phyloP scores from a whole-genome alignment of 2,329 filamentous ascomycete species.

The Talaromyces sp. region DNA sequence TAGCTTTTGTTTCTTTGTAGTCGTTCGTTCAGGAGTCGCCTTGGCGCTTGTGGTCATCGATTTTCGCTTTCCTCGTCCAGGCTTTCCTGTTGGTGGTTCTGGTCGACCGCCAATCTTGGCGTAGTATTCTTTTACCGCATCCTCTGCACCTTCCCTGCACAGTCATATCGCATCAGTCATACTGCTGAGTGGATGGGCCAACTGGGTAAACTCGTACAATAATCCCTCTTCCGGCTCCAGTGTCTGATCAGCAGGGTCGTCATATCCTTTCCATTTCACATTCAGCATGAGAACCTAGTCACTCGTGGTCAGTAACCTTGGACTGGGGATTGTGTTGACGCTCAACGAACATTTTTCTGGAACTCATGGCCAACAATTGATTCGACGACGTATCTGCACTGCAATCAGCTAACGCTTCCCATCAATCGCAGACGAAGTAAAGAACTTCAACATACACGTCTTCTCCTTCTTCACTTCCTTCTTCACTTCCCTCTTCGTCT shows the following conservation, averaged over 20 bases:
- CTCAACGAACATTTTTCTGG: slow-evolving; percentile 29
- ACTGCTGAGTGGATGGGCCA: neutral
- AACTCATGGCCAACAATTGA: slow-evolving; percentile 36
- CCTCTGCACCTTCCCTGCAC: slow-evolving; percentile 35
- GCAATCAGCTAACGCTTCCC: neutral
- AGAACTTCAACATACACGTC: slow-evolving; percentile 11
- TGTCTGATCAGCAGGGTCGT: slow-evolving; percentile 40
- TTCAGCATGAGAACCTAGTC: slow-evolving; percentile 35
- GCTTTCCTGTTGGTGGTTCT: slow-evolving; percentile 22
- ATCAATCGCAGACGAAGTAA: neutral
- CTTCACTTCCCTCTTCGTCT: slow-evolving; percentile 23
- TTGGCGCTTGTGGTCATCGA: slow-evolving; percentile 28
- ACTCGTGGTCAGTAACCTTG: slow-evolving; percentile 2
- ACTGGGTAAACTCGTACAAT: slow-evolving; percentile 26
- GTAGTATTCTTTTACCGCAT: slow-evolving; percentile 40
- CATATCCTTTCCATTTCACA: slow-evolving; percentile 47
- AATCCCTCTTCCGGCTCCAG: slow-evolving; percentile 44
- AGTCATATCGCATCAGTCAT: slow-evolving; percentile 16
- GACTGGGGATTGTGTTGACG: neutral
- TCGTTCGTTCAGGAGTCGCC: slow-evolving; percentile 19
- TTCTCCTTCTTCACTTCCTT: slow-evolving; percentile 24
- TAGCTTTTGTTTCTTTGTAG: slow-evolving; percentile 27
- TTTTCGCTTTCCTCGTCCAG: slow-evolving; percentile 29
- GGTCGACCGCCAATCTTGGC: slow-evolving; percentile 40
- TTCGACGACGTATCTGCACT: slow-evolving; percentile 38